Conservation (phyloP, 139 green algal genomes). For the Trebouxia sp. region DNA sequence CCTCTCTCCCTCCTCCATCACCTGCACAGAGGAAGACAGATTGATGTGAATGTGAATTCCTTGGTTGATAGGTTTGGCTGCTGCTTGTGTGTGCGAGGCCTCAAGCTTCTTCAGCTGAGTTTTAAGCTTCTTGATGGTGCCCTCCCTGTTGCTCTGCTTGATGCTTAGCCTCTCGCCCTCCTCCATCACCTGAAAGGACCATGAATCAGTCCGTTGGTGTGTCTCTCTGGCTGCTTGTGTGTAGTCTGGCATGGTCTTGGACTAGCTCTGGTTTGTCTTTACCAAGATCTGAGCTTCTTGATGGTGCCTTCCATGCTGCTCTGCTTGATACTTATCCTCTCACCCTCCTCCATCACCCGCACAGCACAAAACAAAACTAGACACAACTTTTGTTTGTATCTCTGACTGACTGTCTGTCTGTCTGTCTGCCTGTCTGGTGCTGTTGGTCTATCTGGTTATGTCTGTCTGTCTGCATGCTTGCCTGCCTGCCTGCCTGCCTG, state of each 20-base stretch:
- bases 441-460: no score
- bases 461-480: no score
- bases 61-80: slow-evolving; percentile 40
- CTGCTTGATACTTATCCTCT: slow-evolving; percentile 79
- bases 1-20: slow-evolving; percentile 79
- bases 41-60: no score
- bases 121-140: slow-evolving; percentile 76
- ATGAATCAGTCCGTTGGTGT: slow-evolving; percentile 40
- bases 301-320: slow-evolving; percentile 75
- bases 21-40: slow-evolving; percentile 42
- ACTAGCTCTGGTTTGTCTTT: slow-evolving; percentile 55
- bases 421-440: no score
- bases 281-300: slow-evolving; percentile 67
- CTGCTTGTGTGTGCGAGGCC: slow-evolving; percentile 40
- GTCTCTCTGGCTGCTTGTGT: slow-evolving; percentile 34
- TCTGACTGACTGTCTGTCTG: no score
- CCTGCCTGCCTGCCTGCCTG: no score
- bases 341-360: slow-evolving; percentile 76
- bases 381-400: background rate
- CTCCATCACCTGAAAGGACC: slow-evolving; percentile 60
- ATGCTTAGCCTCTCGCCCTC: slow-evolving; percentile 81
- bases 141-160: slow-evolving; percentile 80
- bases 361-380: background rate
- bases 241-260: slow-evolving; percentile 43
- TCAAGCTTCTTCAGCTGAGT: slow-evolving; percentile 49